Conservation (phyloP, 768 basidiomycete genomes). For the Pleurotus citrinopileatus region DNA sequence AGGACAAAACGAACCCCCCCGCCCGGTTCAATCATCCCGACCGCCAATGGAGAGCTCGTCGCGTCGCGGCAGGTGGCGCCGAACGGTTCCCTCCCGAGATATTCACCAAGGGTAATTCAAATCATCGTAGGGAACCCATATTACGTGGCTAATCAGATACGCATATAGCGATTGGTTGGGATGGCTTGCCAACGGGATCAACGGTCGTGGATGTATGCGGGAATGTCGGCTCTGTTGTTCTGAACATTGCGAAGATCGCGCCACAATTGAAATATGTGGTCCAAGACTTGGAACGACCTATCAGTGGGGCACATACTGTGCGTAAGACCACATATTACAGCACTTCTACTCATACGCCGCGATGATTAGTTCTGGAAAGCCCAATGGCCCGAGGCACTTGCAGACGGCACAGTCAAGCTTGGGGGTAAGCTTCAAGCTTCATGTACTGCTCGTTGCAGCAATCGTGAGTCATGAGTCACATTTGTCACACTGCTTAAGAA, state of each 20-base stretch:
- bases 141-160: no score
- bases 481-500: no score
- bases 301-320: background rate
- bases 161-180: background rate
- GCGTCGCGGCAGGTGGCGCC: background rate
- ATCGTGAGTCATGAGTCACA: no score
- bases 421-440: background rate
- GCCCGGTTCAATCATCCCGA: slow-evolving; percentile 17
- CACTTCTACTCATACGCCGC: no score
- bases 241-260: background rate
- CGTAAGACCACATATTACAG: no score
- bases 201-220: background rate
- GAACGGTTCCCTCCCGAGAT: background rate
- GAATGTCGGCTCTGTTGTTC: background rate
- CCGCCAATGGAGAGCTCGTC: background rate
- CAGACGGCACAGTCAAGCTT: background rate
- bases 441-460: no score
- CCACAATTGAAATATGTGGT: background rate
- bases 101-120: background rate
- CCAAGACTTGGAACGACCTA: background rate
- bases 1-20: slow-evolving; percentile 13
- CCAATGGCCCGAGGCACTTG: no score
- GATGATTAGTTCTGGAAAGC: slow-evolving; percentile 4
- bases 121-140: background rate
- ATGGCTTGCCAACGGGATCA: background rate